phyloP scores from a whole-genome alignment of 768 basidiomycete genomes.

The Phlebiopsis gigantea region DNA sequence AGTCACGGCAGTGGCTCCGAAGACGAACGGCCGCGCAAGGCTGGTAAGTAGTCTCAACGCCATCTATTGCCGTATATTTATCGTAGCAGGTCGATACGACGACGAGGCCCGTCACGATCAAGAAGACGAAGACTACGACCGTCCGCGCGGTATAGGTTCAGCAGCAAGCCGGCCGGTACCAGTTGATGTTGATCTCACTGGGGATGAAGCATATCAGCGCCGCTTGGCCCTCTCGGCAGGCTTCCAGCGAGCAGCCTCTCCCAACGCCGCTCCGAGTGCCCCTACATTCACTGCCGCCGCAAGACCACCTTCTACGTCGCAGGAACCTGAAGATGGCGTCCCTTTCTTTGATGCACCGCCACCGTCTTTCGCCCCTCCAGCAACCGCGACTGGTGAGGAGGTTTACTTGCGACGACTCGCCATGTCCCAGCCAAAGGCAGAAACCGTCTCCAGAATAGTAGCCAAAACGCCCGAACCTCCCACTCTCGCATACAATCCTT shows the following conservation, averaged over 20 bases:
- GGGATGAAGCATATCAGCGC: conserved; percentile 78
- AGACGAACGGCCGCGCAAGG: conserved; percentile 58
- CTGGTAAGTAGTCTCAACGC: conserved; percentile 38
- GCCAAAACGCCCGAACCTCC: conserved; percentile 39
- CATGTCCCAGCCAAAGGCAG: conserved; percentile 39
- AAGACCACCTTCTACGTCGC: neutral
- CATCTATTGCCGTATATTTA: neutral
- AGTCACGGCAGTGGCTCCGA: conserved; percentile 63
- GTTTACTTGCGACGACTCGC: conserved; percentile 60
- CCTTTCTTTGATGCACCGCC: conserved; percentile 15
- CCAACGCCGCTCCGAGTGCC: neutral
- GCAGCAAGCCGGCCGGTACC: conserved; percentile 22
- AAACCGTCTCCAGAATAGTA: conserved; percentile 19
- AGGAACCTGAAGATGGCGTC: conserved; percentile 9
- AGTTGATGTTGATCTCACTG: conserved; percentile 46
- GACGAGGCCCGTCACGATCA: conserved; percentile 32
- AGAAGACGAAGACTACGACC: conserved; percentile 49
- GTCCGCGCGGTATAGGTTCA: conserved; percentile 25
- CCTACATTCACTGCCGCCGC: conserved; percentile 4
- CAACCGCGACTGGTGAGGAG: conserved; percentile 56
- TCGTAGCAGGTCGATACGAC: conserved; percentile 33
- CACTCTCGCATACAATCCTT: conserved; percentile 61
- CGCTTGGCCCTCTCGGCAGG: conserved; percentile 63
- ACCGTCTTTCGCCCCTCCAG: conserved; percentile 8
- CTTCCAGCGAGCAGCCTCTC: conserved; percentile 11